Conservation (phyloP, 805 yeast genomes). For the Nakazawaea peltata region DNA sequence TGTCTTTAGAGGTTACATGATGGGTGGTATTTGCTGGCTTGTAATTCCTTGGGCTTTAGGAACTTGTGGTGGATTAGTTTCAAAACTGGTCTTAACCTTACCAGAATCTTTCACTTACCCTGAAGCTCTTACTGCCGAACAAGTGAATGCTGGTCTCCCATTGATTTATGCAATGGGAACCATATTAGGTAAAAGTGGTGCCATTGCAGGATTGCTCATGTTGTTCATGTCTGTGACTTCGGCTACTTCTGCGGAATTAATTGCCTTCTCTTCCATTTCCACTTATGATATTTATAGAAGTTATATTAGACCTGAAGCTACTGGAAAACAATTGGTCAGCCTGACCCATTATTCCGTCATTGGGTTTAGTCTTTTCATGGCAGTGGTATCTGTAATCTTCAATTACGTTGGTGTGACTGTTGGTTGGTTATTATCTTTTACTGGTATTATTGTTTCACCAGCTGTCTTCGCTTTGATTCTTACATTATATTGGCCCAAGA, state of each 20-base stretch:
- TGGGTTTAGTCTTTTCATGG: conserved; percentile 36
- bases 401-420: conserved; percentile 33
- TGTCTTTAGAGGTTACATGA: conserved; percentile 22
- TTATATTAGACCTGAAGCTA: conserved; percentile 30
- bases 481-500: conserved; percentile 27
- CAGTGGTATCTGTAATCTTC: conserved; percentile 28
- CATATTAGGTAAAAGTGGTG: conserved; percentile 32
- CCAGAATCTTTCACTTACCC: conserved; percentile 35
- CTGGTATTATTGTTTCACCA: conserved; percentile 31
- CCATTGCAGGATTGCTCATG: conserved; percentile 31
- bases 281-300: conserved; percentile 33
- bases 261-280: conserved; percentile 30
- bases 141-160: conserved; percentile 31
- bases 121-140: conserved; percentile 23
- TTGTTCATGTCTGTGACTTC: conserved; percentile 36
- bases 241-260: conserved; percentile 33
- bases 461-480: conserved; percentile 25
- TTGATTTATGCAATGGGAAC: conserved; percentile 25
- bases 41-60: conserved; percentile 23
- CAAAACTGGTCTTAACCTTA: conserved; percentile 24
- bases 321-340: conserved; percentile 27
- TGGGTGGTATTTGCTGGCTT: conserved; percentile 25
- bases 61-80: conserved; percentile 26
- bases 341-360: conserved; percentile 26
- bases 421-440: conserved; percentile 30